Conservation (phyloP, 2,329 filamentous ascomycete genomes). For the Dactylella cylindrospora region DNA sequence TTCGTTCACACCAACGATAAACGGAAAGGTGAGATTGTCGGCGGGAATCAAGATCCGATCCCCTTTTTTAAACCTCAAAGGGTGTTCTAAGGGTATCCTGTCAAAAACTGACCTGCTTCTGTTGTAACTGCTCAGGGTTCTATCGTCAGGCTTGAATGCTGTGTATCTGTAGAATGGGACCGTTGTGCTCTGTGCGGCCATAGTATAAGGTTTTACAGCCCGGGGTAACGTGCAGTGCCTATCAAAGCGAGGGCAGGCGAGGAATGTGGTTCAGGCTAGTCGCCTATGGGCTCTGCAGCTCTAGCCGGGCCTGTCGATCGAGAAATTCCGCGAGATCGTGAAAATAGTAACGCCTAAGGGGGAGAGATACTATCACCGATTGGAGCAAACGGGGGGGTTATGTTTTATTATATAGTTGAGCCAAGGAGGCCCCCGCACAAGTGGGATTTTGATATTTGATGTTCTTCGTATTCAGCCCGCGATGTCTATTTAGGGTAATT, state of each 20-base stretch:
- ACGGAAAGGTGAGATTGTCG: slow-evolving; percentile 20
- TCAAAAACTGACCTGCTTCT: background rate
- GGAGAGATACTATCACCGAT: too few species aligned
- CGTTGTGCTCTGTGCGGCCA: background rate
- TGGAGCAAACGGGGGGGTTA: too few species aligned
- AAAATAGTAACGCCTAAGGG: too few species aligned
- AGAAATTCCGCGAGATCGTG: too few species aligned
- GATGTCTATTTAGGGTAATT: too few species aligned
- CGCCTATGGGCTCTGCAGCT: too few species aligned
- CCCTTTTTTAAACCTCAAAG: slow-evolving; percentile 18
- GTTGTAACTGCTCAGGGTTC: background rate
- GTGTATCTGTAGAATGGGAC: slow-evolving; percentile 19
- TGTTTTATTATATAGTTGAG: too few species aligned
- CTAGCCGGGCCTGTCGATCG: too few species aligned
- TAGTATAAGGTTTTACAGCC: slow-evolving; percentile 1
- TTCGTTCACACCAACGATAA: slow-evolving; percentile 19
- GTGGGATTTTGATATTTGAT: too few species aligned
- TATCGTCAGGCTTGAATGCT: slow-evolving; percentile 3
- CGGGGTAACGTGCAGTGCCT: background rate
- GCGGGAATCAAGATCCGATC: slow-evolving; percentile 25
- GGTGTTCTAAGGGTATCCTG: slow-evolving; percentile 12
- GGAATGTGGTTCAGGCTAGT: slow-evolving; percentile 40
- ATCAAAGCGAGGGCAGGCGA: slow-evolving; percentile 22
- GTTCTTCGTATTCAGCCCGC: too few species aligned
- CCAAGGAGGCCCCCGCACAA: too few species aligned